phyloP scores from a whole-genome alignment of 2,329 filamentous ascomycete genomes.

The Aureobasidium sp. region DNA sequence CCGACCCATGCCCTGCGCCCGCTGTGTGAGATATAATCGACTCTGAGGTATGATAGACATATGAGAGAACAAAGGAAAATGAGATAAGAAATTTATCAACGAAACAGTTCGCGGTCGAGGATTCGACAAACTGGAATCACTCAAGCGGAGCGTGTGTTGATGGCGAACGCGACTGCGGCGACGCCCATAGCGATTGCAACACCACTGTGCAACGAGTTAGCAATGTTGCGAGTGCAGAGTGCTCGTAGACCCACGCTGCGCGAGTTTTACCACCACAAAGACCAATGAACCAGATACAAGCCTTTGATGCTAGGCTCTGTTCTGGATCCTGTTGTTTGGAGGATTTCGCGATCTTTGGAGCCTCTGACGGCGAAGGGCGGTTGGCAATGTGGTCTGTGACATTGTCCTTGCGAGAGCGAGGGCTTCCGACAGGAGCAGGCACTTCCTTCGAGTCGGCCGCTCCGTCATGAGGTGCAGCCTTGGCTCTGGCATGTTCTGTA shows the following conservation, averaged over 20 bases:
- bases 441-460: background rate
- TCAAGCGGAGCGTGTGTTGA: background rate
- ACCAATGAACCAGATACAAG: constrained; percentile 4
- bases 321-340: background rate
- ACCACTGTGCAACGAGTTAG: constrained; percentile 3
- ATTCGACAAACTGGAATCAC: background rate
- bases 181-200: constrained; percentile 10
- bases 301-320: background rate
- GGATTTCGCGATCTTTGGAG: background rate
- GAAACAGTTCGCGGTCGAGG: background rate
- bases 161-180: constrained; percentile 8
- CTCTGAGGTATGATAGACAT: background rate
- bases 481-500: constrained; percentile 19
- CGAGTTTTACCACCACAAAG: constrained; percentile 7
- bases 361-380: background rate
- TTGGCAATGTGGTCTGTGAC: constrained; percentile 6
- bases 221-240: background rate
- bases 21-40: background rate
- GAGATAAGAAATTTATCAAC: background rate
- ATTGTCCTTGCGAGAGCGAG: constrained; percentile 2
- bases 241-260: constrained; percentile 1
- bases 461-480: constrained; percentile 8
- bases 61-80: constrained; percentile 5
- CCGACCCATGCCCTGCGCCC: constrained; percentile 3
- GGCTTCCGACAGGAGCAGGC: background rate